Percentiles rank a stretch among this genome's conserved stretches.
phyloP scores from a whole-genome alignment of 768 basidiomycete species.

The Lentinula edodes region DNA sequence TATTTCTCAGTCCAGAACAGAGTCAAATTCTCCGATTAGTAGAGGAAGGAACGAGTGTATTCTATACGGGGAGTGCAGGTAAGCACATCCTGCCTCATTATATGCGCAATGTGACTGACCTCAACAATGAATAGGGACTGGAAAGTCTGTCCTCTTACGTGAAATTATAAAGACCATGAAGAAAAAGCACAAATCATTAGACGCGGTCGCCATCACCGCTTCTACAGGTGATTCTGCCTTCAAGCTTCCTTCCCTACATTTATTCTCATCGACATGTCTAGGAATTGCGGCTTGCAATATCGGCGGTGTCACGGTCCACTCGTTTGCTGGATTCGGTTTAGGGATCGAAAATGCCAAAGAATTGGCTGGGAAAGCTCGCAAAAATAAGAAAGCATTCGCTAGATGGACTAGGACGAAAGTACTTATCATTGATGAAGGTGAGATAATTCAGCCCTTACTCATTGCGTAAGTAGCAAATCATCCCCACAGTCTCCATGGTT shows the following conservation, averaged over 20 bases:
- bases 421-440: slow-evolving; percentile 80
- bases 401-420: slow-evolving; percentile 86
- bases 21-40: slow-evolving; percentile 78
- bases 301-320: slow-evolving; percentile 92
- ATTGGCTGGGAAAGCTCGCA: slow-evolving; percentile 61
- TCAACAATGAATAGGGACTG: slow-evolving; percentile 63
- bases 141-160: slow-evolving; percentile 90
- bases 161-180: slow-evolving; percentile 81
- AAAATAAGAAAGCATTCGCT: slow-evolving; percentile 76
- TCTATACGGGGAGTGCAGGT: slow-evolving; percentile 99
- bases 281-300: slow-evolving; percentile 98
- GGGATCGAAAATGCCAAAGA: slow-evolving; percentile 61
- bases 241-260: neutral
- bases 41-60: slow-evolving; percentile 66
- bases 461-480: neutral
- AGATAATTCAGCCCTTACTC: slow-evolving; percentile 7
- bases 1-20: slow-evolving; percentile 84
- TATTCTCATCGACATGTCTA: slow-evolving; percentile 15
- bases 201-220: slow-evolving; percentile 90
- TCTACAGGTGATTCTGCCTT: slow-evolving; percentile 61
- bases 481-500: slow-evolving; percentile 87
- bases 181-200: slow-evolving; percentile 49
- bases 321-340: slow-evolving; percentile 91
- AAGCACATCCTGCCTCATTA: slow-evolving; percentile 18
- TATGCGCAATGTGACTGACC: slow-evolving; percentile 9